phyloP scores from a whole-genome alignment of 306 rosid species.

The Prunus salicina region DNA sequence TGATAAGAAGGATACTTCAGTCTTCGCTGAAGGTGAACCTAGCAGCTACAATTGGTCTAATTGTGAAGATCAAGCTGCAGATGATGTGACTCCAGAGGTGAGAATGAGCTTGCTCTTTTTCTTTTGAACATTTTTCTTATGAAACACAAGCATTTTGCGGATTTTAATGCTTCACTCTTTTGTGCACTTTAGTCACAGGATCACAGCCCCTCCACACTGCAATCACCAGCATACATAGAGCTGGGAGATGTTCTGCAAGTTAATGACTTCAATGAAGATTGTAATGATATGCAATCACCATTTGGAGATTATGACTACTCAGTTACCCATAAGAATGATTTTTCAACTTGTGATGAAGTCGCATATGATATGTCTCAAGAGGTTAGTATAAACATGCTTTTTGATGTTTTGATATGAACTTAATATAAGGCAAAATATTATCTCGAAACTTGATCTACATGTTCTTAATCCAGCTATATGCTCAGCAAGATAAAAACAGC shows the following conservation, averaged over 20 bases:
- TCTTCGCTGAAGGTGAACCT: conserved; percentile 26
- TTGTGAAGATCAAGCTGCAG: background rate
- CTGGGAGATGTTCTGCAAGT: conserved; percentile 13
- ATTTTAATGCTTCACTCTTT: background rate
- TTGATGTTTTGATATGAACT: background rate
- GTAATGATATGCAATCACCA: background rate
- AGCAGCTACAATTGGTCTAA: conserved; percentile 15
- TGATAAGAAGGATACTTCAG: conserved; percentile 15
- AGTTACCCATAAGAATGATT: background rate
- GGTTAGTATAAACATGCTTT: conserved; percentile 4
- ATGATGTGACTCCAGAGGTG: conserved; percentile 25
- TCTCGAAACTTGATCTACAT: background rate
- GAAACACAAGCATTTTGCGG: background rate
- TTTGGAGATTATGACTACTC: background rate
- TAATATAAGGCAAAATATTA: background rate
- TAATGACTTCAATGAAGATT: background rate
- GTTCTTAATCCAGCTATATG: conserved; percentile 10
- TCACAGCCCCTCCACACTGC: background rate
- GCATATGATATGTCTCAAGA: background rate
- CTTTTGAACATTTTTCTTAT: background rate
- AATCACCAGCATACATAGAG: background rate
- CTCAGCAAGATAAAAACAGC: background rate
- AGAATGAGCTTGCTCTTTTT: conserved; percentile 15
- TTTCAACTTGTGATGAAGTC: conserved; percentile 1
- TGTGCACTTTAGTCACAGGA: background rate